Percentiles rank a stretch among this genome's conserved stretches.
Conservation (phyloP, 1,139 yeast species). For the Wickerhamiella pararugosa region DNA sequence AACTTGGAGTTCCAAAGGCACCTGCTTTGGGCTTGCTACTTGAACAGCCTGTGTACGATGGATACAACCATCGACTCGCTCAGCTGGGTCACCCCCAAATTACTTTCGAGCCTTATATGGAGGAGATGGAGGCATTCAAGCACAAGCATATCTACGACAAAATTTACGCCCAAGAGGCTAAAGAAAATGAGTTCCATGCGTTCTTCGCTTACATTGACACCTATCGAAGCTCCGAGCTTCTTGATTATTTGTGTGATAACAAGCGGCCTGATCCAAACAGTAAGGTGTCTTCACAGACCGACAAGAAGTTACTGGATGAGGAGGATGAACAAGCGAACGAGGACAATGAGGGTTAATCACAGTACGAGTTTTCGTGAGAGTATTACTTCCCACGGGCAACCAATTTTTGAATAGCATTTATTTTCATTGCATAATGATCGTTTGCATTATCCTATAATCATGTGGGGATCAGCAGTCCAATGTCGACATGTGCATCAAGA, state of each 20-base stretch:
- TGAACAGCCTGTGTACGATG: slow-evolving; percentile 85
- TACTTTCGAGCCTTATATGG: slow-evolving; percentile 49
- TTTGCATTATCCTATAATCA: neutral
- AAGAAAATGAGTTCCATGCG: slow-evolving; percentile 76
- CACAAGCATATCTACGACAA: slow-evolving; percentile 80
- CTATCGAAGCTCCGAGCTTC: slow-evolving; percentile 44
- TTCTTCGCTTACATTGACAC: slow-evolving; percentile 81
- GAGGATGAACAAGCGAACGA: slow-evolving; percentile 10
- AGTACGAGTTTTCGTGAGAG: neutral
- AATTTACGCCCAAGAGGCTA: slow-evolving; percentile 75
- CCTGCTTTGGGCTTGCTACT: slow-evolving; percentile 87
- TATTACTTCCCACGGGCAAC: neutral
- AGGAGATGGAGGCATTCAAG: slow-evolving; percentile 74
- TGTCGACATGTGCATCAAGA: too few species aligned
- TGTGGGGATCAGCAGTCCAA: neutral
- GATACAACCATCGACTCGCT: slow-evolving; percentile 56
- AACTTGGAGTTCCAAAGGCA: slow-evolving; percentile 88
- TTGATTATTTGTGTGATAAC: slow-evolving; percentile 60
- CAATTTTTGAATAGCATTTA: neutral
- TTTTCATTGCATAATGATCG: neutral
- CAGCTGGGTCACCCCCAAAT: slow-evolving; percentile 70
- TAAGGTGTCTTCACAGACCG: neutral
- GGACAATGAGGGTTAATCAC: slow-evolving; percentile 10
- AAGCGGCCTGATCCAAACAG: slow-evolving; percentile 11
- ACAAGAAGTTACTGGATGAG: neutral